Evolutionary conservation across 2,329 filamentous ascomycete genomes (phyloP), one percentile per base, ranked within the genome.

Genomic region (Aspergillus luchuensis): DNA sequence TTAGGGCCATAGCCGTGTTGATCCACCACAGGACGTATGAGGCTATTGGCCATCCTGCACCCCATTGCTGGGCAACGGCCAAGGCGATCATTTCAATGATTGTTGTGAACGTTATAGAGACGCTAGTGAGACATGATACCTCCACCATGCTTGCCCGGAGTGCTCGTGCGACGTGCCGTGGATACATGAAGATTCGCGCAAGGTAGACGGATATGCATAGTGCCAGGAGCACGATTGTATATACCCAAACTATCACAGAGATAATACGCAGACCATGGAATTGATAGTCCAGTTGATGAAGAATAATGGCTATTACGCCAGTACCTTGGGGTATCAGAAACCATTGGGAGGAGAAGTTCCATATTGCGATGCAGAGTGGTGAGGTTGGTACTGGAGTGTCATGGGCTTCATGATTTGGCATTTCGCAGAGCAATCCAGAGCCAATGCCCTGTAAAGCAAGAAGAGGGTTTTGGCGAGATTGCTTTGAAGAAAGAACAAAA

Each of bases 41-140:
- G 21, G 69, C 64, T 8, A 76, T 41, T 3, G 71, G 71, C 10
- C 66, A 63, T 11, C 41, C 17, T 36, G 45, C 52, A 17, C 68
- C 66, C 62, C 71, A 74, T 56, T 73, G 70, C 36, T 68, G 50
- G 6, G 41, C 41, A 11, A 45, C 11, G 19, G 41, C 19, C 5
- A 76, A 69, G 2, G 69, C 89, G 70, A 96, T 87, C 60, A 76
- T 70, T 13, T 77, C 64, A 30, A 72, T 68, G 50, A 77, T 74
- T 3, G 70, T 67, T 6, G 71, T 72, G 56, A 72, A 76, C 1
- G 75, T 69, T 59, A 80, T 77, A 25, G 69, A 66, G 56, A 78
- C 72, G 66, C 75, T 78, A 23, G 75, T 65, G 6, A 79, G 72
- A 43, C 77, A 76, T 10, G 75, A 73, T 5, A 74, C 70, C 54